These are phyloP conservation scores for Takakia lepidozioides DNA, from an alignment of 225 moss, liverwort and hornwort species.

Conservation along the genomic window DNA sequence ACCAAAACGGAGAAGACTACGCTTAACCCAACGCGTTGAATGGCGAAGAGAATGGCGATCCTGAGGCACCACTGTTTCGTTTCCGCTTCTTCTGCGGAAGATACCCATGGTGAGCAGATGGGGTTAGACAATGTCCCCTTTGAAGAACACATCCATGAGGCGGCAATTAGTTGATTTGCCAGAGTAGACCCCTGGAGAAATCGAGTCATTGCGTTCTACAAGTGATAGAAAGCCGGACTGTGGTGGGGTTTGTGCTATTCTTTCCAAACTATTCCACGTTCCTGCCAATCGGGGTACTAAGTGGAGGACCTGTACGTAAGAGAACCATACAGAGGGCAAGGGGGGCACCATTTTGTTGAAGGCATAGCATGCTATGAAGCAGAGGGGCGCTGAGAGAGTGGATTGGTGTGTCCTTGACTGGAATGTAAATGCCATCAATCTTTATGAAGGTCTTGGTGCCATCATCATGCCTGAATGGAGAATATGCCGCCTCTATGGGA, in stretches of 20 bases:
- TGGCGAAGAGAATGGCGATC: too few species aligned
- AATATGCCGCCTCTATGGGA: conserved; percentile 53
- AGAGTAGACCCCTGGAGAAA: too few species aligned
- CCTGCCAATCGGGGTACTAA: conserved; percentile 38
- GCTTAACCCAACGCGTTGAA: too few species aligned
- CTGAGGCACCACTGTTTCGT: too few species aligned
- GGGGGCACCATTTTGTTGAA: conserved; percentile 57
- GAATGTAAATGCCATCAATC: conserved; percentile 64
- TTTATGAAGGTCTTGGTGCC: conserved; percentile 50
- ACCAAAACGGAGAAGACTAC: too few species aligned
- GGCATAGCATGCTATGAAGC: conserved; percentile 47
- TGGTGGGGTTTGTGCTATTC: conserved; percentile 49
- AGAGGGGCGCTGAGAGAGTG: conserved; percentile 45
- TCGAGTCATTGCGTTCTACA: too few species aligned
- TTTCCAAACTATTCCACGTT: conserved; percentile 60
- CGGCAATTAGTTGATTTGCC: too few species aligned
- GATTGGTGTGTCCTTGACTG: conserved; percentile 73
- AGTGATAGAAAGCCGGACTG: too few species aligned
- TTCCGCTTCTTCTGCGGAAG: too few species aligned
- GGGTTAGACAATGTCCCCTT: too few species aligned
- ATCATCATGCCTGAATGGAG: conserved; percentile 54
- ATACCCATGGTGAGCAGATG: too few species aligned
- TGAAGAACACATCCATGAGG: too few species aligned
- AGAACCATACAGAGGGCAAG: conserved; percentile 39
- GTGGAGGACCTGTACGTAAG: conserved; percentile 58